Conservation (phyloP, 2,329 filamentous ascomycete genomes). For the Coniochaeta sp. region DNA sequence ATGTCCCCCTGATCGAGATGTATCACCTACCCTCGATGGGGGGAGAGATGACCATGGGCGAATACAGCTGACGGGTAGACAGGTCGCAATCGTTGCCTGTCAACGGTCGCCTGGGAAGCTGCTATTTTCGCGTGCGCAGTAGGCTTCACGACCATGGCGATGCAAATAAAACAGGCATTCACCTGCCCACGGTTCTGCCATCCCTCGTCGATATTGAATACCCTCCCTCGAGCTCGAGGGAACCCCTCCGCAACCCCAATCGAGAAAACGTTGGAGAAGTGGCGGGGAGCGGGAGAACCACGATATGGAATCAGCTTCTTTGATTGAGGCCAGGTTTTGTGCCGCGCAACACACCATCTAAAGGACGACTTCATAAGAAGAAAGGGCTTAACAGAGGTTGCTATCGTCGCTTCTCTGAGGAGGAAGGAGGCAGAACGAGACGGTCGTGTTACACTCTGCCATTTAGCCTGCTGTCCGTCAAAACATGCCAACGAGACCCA, state of each 20-base stretch:
- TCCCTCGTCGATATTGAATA: constrained; percentile 1
- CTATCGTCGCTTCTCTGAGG: too few relatives aligned
- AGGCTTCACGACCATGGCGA: not conserved
- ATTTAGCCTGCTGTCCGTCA: constrained; percentile 3
- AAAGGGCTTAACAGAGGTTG: too few relatives aligned
- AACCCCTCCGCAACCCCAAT: constrained; percentile 2
- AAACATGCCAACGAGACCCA: not conserved
- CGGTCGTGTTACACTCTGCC: constrained; percentile 1
- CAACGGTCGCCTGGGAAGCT: too few relatives aligned
- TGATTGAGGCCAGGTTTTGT: not conserved
- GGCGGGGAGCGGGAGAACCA: not conserved
- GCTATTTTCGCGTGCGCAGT: too few relatives aligned
- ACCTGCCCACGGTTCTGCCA: not conserved
- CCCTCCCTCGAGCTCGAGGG: not conserved
- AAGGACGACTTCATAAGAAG: not conserved
- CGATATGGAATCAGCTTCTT: not conserved
- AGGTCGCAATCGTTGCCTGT: too few relatives aligned
- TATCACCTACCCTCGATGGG: too few relatives aligned
- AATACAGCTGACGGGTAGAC: too few relatives aligned
- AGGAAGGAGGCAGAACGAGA: not conserved
- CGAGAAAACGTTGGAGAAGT: not conserved
- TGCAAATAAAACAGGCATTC: not conserved
- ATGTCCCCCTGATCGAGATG: not conserved
- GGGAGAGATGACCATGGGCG: not conserved
- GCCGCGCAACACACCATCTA: not conserved